Evolutionary conservation across 1,284 basidiomycete genomes (phyloP).

Genomic region (Sporisorium sorghi): DNA sequence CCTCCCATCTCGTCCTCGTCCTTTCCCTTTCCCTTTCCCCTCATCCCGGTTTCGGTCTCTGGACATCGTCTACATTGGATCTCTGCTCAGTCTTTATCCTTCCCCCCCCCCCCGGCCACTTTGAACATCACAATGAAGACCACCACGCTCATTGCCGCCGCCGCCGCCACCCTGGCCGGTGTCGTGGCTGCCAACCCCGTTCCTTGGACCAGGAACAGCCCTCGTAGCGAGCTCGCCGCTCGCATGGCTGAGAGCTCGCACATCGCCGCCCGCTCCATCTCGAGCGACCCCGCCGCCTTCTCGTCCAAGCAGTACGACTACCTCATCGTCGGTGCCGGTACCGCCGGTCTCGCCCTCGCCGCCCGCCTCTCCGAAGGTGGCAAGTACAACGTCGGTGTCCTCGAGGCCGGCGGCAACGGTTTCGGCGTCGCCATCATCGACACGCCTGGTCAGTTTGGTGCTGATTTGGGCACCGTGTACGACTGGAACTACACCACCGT

Average conservation of each 20-base stretch:
- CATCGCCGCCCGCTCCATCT: constrained; percentile 47
- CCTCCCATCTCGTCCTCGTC: not conserved
- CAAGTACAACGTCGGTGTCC: constrained; percentile 59
- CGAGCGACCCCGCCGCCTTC: constrained; percentile 36
- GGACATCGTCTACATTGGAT: not conserved
- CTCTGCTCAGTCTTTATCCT: not conserved
- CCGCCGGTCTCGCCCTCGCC: constrained; percentile 69
- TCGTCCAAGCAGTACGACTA: constrained; percentile 64
- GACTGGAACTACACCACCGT: constrained; percentile 63
- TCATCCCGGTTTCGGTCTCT: not conserved
- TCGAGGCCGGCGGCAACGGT: constrained; percentile 59
- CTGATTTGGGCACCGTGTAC: constrained; percentile 52
- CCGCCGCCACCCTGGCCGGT: constrained; percentile 38
- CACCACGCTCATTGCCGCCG: constrained; percentile 39
- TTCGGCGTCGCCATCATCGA: constrained; percentile 55
- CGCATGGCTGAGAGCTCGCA: constrained; percentile 34
- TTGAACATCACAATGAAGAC: constrained; percentile 43
- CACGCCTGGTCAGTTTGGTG: constrained; percentile 59
- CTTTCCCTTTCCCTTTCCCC: not conserved
- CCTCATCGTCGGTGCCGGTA: constrained; percentile 73
- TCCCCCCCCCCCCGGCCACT: not conserved
- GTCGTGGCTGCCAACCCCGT: constrained; percentile 45
- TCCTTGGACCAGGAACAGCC: constrained; percentile 47
- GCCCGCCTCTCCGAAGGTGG: constrained; percentile 59
- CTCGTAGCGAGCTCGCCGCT: constrained; percentile 44